Evolutionary conservation across 2,329 filamentous ascomycete species (phyloP).

Genomic region (Dendrostoma leiphaemia): DNA sequence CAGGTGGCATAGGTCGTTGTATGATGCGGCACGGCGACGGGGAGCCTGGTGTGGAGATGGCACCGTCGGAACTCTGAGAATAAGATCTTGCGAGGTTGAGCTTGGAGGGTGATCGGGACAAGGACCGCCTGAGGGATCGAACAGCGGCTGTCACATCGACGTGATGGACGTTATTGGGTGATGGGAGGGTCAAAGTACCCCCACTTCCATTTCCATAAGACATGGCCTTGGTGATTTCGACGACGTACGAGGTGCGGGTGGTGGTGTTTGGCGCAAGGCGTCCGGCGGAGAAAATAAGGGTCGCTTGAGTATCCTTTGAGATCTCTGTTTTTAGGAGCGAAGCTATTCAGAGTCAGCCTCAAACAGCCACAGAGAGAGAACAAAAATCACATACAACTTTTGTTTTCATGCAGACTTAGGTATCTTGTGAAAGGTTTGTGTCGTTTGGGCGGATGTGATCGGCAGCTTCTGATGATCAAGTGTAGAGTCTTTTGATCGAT

Average conservation of each 20-base stretch:
- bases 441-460: neutral
- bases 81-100: slow-evolving; percentile 60
- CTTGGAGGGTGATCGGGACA: slow-evolving; percentile 93
- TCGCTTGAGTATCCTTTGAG: too few relatives aligned
- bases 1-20: slow-evolving; percentile 36
- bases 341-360: neutral
- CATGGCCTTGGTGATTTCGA: slow-evolving; percentile 37
- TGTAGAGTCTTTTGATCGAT: neutral
- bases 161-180: slow-evolving; percentile 78
- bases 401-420: too few relatives aligned
- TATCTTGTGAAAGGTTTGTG: neutral
- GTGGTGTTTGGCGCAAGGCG: neutral
- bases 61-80: slow-evolving; percentile 47
- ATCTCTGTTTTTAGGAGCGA: too few relatives aligned
- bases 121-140: slow-evolving; percentile 77
- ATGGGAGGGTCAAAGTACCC: slow-evolving; percentile 82
- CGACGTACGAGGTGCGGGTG: neutral
- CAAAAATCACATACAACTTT: neutral
- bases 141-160: slow-evolving; percentile 77
- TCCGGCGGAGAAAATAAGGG: too few relatives aligned
- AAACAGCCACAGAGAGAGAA: too few relatives aligned
- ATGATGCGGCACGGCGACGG: slow-evolving; percentile 46
- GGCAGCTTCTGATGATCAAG: neutral
- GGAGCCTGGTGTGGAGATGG: slow-evolving; percentile 56
- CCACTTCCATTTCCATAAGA: slow-evolving; percentile 60